These are phyloP conservation scores for Chlamydomonas reinhardtii DNA, from an alignment of 163 green algal species.

Conservation along the genomic window DNA sequence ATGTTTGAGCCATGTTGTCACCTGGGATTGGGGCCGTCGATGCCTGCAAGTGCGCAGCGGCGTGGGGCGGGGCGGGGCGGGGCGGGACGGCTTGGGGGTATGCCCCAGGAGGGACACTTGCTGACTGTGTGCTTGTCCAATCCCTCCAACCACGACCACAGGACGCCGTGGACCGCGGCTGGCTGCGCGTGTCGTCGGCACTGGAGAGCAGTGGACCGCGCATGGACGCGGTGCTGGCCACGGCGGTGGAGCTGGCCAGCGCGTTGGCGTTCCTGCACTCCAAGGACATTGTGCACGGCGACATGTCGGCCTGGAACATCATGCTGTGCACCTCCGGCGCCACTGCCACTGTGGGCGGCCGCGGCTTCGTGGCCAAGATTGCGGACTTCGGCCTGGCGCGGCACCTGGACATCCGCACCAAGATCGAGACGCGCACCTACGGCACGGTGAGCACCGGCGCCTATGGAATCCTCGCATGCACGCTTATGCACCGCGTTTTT, in stretches of 20 bases:
- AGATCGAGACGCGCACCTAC: conserved; percentile 67
- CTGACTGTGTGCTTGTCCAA: too few relatives aligned
- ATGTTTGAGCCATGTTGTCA: too few relatives aligned
- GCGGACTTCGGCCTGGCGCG: conserved; percentile 77
- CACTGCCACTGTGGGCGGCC: conserved; percentile 16
- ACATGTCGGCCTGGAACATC: conserved; percentile 71
- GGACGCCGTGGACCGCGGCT: conserved; percentile 70
- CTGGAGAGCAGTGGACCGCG: conserved; percentile 5
- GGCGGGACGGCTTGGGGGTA: too few relatives aligned
- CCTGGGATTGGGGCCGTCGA: too few relatives aligned
- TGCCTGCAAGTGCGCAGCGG: too few relatives aligned
- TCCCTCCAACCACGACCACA: background rate
- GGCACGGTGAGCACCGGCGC: conserved; percentile 65
- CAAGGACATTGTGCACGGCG: conserved; percentile 70
- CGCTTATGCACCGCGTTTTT: too few relatives aligned
- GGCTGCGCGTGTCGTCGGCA: conserved; percentile 44
- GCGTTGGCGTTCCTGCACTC: conserved; percentile 74
- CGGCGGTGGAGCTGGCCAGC: conserved; percentile 65
- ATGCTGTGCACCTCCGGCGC: conserved; percentile 59
- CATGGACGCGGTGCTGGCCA: conserved; percentile 56
- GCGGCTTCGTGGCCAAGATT: conserved; percentile 68
- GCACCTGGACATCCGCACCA: conserved; percentile 53
- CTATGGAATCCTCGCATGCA: too few relatives aligned
- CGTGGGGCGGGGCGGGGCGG: too few relatives aligned
- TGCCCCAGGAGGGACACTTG: too few relatives aligned